Evolutionary conservation across 441 rosid species (phyloP).

Genomic region (Populus hybrid): DNA sequence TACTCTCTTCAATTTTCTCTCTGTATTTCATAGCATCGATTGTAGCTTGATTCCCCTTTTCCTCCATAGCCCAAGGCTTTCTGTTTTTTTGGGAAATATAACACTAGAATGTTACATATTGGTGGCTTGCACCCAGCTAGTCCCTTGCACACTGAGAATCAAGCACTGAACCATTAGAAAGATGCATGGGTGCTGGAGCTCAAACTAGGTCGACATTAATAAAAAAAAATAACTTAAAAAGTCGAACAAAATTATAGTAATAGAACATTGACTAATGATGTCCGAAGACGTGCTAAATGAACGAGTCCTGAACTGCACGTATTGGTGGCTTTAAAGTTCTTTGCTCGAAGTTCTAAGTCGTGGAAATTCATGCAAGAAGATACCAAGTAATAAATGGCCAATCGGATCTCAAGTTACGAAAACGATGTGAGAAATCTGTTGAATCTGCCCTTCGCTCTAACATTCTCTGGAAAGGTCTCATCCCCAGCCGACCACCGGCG

Average conservation of each 20-base stretch:
- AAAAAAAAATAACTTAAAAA: no score
- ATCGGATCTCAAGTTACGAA: slow-evolving; percentile 3
- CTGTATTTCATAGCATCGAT: background rate
- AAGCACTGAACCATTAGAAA: no score
- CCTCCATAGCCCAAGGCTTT: no score
- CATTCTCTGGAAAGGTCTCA: slow-evolving; percentile 23
- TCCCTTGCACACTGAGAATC: no score
- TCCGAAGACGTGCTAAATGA: no score
- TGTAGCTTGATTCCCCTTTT: background rate
- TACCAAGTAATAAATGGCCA: background rate
- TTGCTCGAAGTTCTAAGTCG: slow-evolving; percentile 7
- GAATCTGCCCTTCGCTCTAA: slow-evolving; percentile 13
- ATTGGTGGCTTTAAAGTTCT: background rate
- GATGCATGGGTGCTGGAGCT: no score
- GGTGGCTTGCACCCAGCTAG: no score
- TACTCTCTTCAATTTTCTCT: background rate
- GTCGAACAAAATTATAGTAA: no score
- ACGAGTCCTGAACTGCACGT: no score
- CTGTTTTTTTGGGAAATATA: background rate
- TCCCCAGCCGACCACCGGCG: background rate
- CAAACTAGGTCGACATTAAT: no score
- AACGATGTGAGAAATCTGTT: background rate
- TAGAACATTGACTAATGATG: no score
- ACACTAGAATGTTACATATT: background rate
- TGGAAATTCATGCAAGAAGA: slow-evolving; percentile 10